Conservation (phyloP, 495 filamentous ascomycete species). For the Aspergillus indologenus region DNA sequence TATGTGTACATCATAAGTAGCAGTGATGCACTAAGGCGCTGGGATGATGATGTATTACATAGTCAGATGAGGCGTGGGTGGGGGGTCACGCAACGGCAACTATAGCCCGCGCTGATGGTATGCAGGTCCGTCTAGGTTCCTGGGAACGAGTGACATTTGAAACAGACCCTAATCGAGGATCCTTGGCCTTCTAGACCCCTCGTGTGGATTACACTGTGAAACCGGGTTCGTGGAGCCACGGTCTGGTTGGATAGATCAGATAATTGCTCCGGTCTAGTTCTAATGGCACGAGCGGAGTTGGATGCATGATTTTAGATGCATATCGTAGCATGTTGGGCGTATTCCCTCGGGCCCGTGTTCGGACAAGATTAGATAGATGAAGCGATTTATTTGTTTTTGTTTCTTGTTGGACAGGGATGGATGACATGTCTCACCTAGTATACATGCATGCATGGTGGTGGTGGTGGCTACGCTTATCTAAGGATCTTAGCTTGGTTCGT, state of each 20-base stretch:
- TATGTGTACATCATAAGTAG: too few species aligned
- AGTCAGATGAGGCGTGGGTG: too few species aligned
- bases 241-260: neutral
- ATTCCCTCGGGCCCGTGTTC: neutral
- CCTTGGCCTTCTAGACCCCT: neutral
- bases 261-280: neutral
- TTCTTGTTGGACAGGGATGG: neutral
- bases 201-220: neutral
- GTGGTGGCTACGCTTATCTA: constrained; percentile 6
- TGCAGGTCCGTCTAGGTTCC: too few species aligned
- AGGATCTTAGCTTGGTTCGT: neutral
- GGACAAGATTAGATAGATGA: neutral
- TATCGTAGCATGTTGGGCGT: too few species aligned
- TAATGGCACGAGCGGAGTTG: neutral
- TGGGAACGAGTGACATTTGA: neutral
- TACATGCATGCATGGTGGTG: neutral
- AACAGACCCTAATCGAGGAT: neutral
- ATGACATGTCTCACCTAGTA: too few species aligned
- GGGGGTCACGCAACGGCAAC: neutral
- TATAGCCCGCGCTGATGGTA: neutral
- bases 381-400: neutral
- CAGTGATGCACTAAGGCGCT: too few species aligned
- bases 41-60: too few species aligned
- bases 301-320: too few species aligned
- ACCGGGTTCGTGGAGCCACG: too few species aligned